Evolutionary conservation across 768 basidiomycete genomes (phyloP).

Genomic region (Amanita thiersii): DNA sequence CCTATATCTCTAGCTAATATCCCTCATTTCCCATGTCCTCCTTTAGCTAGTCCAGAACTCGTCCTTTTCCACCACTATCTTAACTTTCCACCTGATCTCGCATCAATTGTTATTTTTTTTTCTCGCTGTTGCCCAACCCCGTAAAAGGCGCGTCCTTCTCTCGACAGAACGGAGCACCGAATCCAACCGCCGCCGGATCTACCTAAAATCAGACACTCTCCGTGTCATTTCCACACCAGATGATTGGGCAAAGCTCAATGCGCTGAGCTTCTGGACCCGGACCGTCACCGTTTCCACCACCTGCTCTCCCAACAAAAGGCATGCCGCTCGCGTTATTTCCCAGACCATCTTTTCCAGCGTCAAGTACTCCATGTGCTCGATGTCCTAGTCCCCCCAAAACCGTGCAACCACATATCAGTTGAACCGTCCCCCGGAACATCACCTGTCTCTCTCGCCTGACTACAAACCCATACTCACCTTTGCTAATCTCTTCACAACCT

Average conservation of each 20-base stretch:
- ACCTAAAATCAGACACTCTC: conserved; percentile 1
- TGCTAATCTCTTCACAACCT: conserved; percentile 24
- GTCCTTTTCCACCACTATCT: no score
- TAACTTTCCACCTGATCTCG: no score
- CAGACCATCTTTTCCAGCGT: conserved; percentile 56
- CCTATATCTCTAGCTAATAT: no score
- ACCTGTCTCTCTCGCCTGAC: not conserved
- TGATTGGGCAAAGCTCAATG: conserved; percentile 56
- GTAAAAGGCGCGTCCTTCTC: no score
- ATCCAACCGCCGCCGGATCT: no score
- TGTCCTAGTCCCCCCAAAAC: conserved; percentile 36
- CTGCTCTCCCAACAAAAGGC: not conserved
- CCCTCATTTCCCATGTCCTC: no score
- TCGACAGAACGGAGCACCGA: no score
- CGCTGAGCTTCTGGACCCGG: conserved; percentile 61
- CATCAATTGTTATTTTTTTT: no score
- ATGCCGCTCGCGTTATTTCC: conserved; percentile 27
- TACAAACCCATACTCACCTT: conserved; percentile 17
- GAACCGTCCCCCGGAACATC: no score
- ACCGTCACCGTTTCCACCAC: conserved; percentile 37
- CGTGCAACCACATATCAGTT: conserved; percentile 4
- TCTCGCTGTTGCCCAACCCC: no score
- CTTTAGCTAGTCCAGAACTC: no score
- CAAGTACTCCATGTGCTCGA: conserved; percentile 41
- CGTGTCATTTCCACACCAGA: conserved; percentile 59